A percentile compares a stretch with the other conserved stretches of the same genome.
phyloP scores from a whole-genome alignment of 345 rosid species.

The Salix dunnii region DNA sequence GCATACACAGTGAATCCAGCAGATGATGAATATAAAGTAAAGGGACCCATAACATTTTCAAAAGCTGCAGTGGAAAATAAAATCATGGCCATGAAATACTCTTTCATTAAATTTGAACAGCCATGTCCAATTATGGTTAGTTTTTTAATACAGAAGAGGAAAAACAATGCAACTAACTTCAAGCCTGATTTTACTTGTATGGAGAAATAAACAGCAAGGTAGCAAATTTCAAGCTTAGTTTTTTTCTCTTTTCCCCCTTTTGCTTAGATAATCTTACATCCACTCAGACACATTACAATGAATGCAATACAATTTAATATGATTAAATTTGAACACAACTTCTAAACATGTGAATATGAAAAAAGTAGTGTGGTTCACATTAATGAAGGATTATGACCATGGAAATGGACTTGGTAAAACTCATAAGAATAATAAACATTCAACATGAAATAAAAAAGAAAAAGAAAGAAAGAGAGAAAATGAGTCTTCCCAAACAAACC shows the following conservation, averaged over 20 bases:
- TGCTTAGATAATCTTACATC: background rate
- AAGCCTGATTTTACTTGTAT: background rate
- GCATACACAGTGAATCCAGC: background rate
- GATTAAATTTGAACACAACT: background rate
- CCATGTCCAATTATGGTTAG: background rate
- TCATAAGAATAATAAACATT: background rate
- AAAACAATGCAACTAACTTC: background rate
- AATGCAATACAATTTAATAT: background rate
- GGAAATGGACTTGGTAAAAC: background rate
- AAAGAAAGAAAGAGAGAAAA: background rate
- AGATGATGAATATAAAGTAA: background rate
- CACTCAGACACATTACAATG: background rate
- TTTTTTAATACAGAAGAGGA: background rate
- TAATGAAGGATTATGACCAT: background rate
- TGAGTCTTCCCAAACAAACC: slow-evolving; percentile 32
- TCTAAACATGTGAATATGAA: background rate
- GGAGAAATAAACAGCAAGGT: background rate
- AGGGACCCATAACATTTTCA: background rate
- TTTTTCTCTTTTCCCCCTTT: background rate
- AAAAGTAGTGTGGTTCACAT: background rate
- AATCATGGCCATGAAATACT: background rate
- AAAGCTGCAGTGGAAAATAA: background rate
- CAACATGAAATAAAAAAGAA: background rate
- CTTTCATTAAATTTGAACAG: background rate
- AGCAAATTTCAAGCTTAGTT: background rate